Evolutionary conservation across 2,329 filamentous ascomycete genomes (phyloP), one percentile per base, ranked within the genome.

Genomic region (Cladosporium cucumerinum): DNA sequence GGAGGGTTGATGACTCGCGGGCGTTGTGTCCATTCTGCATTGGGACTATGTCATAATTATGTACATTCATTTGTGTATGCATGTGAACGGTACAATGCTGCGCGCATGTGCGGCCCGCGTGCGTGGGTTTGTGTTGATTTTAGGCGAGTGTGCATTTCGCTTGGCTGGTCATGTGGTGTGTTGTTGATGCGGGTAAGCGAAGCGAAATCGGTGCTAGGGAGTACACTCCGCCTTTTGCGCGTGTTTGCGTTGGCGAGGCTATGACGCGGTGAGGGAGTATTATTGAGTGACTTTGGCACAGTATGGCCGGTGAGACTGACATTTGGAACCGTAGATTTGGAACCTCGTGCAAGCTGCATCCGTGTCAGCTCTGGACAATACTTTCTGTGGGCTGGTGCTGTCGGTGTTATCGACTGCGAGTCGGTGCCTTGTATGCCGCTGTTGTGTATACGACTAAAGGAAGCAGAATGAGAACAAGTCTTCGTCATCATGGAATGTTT

Each of bases 61-160:
- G 48, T 51, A n/a, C n/a, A n/a, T n/a, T n/a, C n/a, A 51, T 28
- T 25, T 49, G 18, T 28, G 25, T 28, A 25, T 28, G 28, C 48
- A 28, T 28, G 14, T 51, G 39, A 12, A 46, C n/a, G 39, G 39
- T 46, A 46, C 39, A 46, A 46, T 46, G 39, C n/a, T 21, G 39
- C 23, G 28, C 32, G 39, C n/a, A 21, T 46, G 54, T 39, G 32
- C 32, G 26, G 32, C 21, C 32, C 54, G n/a, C 54, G 18, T 23
- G 54, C 51, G 30, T 57, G 30, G 32, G 7, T 46, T 58, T 14
- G 30, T 57, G 55, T 58, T 58, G 36, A 23, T 58, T 43, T 46
- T 46, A 43, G 55, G 34, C 55, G 55, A 39, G 55, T n/a, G 32
- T 57, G 54, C 54, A 57, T 18, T 21, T 58, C 55, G 51, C 51